Percentiles rank a stretch among this genome's conserved stretches.
These are phyloP conservation scores for Trypanosoma theileri DNA, from an alignment of 208 protist genomes.

Conservation along the genomic window DNA sequence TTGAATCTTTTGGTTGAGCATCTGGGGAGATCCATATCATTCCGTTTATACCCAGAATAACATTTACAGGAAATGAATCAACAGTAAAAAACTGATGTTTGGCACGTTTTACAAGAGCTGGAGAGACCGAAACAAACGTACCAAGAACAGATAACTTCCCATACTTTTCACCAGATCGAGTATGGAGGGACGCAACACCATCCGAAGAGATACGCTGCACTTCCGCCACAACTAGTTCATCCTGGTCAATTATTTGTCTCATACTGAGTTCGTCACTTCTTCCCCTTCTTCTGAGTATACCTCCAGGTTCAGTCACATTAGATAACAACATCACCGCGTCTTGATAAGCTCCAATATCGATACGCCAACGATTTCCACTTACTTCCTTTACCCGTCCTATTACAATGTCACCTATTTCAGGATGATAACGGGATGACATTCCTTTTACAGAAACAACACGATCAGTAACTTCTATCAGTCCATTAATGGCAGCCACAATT, in stretches of 20 bases:
- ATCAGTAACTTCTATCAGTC: conserved; percentile 79
- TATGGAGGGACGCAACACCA: conserved; percentile 94
- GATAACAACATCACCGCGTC: conserved; percentile 94
- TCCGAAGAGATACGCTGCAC: conserved; percentile 93
- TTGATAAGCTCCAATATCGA: conserved; percentile 93
- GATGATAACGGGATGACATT: conserved; percentile 77
- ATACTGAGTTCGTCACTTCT: conserved; percentile 94
- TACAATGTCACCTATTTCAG: conserved; percentile 97
- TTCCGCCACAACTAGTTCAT: conserved; percentile 94
- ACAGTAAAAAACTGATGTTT: conserved; percentile 83
- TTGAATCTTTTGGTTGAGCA: neutral
- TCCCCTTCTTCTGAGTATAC: conserved; percentile 92
- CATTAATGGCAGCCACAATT: conserved; percentile 82
- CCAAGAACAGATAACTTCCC: conserved; percentile 61
- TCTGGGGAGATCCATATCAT: conserved; percentile 94
- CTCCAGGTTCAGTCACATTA: conserved; percentile 97
- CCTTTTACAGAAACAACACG: conserved; percentile 86
- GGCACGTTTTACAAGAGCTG: conserved; percentile 71
- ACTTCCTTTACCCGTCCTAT: conserved; percentile 94
- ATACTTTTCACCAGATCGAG: conserved; percentile 84
- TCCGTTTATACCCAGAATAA: conserved; percentile 89
- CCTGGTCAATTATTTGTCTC: conserved; percentile 95
- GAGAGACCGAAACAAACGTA: conserved; percentile 59
- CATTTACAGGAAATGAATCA: conserved; percentile 20
- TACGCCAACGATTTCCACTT: conserved; percentile 92